phyloP scores from a whole-genome alignment of 208 protist genomes.

The Phytomonas francai region DNA sequence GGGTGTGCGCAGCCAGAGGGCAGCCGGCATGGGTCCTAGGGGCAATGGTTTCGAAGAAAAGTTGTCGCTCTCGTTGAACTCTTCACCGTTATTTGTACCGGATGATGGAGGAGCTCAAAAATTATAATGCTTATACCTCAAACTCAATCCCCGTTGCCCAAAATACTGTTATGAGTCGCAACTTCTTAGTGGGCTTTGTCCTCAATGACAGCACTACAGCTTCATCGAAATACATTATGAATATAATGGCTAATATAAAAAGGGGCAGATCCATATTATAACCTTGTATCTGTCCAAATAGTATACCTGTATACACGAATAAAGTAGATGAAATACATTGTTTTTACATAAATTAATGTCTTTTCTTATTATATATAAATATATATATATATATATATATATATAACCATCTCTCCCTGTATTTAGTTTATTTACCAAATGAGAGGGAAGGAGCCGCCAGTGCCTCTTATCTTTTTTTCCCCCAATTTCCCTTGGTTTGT shows the following conservation, averaged over 20 bases:
- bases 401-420: background rate
- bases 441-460: background rate
- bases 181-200: background rate
- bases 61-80: background rate
- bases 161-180: background rate
- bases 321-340: background rate
- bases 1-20: background rate
- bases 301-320: background rate
- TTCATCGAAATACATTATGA: background rate
- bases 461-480: background rate
- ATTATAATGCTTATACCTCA: background rate
- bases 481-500: background rate
- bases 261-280: background rate
- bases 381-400: constrained; percentile 1
- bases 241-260: background rate
- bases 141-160: background rate
- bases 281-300: constrained; percentile 1
- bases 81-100: background rate
- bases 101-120: background rate
- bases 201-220: background rate
- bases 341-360: constrained; percentile 1
- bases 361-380: constrained; percentile 1
- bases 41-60: background rate
- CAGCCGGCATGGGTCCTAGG: background rate
- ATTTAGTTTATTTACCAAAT: background rate